Evolutionary conservation across 306 rosid genomes (phyloP), one percentile per base, ranked within the genome.

Genomic region (Begonia peltatifolia): DNA sequence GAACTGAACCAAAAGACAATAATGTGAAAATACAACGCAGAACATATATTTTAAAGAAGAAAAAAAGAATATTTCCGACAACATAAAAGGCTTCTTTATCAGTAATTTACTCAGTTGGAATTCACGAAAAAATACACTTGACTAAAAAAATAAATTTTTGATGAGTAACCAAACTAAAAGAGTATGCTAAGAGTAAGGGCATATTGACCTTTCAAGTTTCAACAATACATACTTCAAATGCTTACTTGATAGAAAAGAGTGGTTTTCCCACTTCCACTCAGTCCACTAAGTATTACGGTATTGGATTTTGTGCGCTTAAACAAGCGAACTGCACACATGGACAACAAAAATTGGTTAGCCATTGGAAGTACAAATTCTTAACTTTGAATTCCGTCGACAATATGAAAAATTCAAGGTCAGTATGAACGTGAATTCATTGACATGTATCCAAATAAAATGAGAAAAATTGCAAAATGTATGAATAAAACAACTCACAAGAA

Each of bases 201-300:
- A 44, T 44, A 10, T 10, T 3, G 6, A 6, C n/a, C 48, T 10
- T 0, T 44, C 0, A 44, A 44, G n/a, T 44, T 44, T 10, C n/a
- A 44, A 44, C n/a, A 44, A 44, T 4, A 10, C 12, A 44, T 4
- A 44, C 2, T 4, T 44, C 14, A 12, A 4, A 25, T 9, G 46
- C 66, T 76, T 60, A 80, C 95, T 71, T 84, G 95, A 75, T 80
- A 84, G 77, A 80, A 89, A 47, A 89, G 58, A 70, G 74, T 77
- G 15, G 95, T 82, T 70, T 84, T 89, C 47, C 97, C 95, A 18
- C 87, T 69, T 11, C 97, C 97, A 55, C 74, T 70, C 38, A 84
- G 90, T 54, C 97, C 94, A 11, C 78, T 79, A 52, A 89, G 73
- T 13, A 89, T 79, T 64, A 89, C 59, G 30, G 94, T 84, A 62